These are phyloP conservation scores for Phytophthora citricola DNA, from an alignment of 352 stramenopile species.

Conservation along the genomic window DNA sequence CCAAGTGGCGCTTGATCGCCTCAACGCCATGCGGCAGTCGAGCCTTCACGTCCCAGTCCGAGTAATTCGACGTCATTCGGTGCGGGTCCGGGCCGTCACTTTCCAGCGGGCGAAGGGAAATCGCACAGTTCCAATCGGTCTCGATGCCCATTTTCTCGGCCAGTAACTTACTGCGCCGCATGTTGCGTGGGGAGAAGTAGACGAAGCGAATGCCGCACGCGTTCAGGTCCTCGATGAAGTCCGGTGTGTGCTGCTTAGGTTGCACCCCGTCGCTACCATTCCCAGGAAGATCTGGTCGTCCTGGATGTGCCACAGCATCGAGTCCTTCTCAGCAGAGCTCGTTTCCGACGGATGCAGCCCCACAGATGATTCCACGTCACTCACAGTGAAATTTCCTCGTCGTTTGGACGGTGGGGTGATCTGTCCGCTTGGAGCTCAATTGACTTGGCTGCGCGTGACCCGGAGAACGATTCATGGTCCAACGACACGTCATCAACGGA, in stretches of 20 bases:
- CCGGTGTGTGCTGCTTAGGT: constrained; percentile 94
- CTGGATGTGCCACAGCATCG: constrained; percentile 85
- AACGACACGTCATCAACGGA: constrained; percentile 34
- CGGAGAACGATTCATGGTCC: constrained; percentile 24
- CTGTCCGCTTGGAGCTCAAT: constrained; percentile 32
- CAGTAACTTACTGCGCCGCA: constrained; percentile 96
- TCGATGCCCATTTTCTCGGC: constrained; percentile 99
- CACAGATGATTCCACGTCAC: constrained; percentile 63
- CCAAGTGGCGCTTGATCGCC: constrained; percentile 95
- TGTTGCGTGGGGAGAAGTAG: constrained; percentile 99
- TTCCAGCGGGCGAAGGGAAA: constrained; percentile 95
- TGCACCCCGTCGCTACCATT: constrained; percentile 96
- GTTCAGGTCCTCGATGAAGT: constrained; percentile 96
- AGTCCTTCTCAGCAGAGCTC: constrained; percentile 62
- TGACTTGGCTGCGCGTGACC: constrained; percentile 21
- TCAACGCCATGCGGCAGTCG: constrained; percentile 96
- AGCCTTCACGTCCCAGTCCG: constrained; percentile 97
- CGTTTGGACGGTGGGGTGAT: constrained; percentile 35
- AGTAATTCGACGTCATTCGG: constrained; percentile 97
- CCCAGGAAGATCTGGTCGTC: constrained; percentile 98
- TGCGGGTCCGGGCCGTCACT: constrained; percentile 93
- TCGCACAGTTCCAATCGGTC: constrained; percentile 99
- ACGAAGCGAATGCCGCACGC: constrained; percentile 97
- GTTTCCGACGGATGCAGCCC: constrained; percentile 58
- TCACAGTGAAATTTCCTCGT: constrained; percentile 37